phyloP scores from a whole-genome alignment of 768 basidiomycete genomes.

The Mycena filopes region DNA sequence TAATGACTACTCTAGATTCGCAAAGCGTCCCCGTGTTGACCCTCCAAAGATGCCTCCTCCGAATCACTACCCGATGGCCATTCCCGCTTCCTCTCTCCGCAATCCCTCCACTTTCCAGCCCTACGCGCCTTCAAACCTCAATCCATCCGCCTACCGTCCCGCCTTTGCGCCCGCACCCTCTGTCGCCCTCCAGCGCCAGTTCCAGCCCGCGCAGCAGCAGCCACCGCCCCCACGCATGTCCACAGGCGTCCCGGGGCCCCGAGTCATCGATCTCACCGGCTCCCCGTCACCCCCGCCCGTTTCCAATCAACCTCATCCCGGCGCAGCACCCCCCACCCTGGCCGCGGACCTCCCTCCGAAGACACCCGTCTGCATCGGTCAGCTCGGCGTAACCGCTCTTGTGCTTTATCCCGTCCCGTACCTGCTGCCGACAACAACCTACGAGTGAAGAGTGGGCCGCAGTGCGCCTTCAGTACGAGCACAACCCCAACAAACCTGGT shows the following conservation, averaged over 20 bases:
- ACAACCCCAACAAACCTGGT: slow-evolving; percentile 63
- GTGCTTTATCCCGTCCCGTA: slow-evolving; percentile 86
- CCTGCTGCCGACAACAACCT: slow-evolving; percentile 59
- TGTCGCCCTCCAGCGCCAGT: slow-evolving; percentile 20
- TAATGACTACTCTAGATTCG: slow-evolving; percentile 44
- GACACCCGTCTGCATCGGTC: slow-evolving; percentile 90
- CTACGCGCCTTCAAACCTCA: slow-evolving; percentile 37
- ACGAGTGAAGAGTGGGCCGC: slow-evolving; percentile 70
- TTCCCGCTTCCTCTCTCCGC: slow-evolving; percentile 27
- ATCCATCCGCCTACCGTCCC: slow-evolving; percentile 32
- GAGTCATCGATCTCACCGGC: slow-evolving; percentile 81
- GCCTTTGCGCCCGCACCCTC: slow-evolving; percentile 25
- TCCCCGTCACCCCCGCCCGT: slow-evolving; percentile 66
- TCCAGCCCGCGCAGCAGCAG: slow-evolving; percentile 33
- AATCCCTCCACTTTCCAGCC: slow-evolving; percentile 35
- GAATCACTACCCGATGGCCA: slow-evolving; percentile 33
- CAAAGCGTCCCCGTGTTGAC: slow-evolving; percentile 58
- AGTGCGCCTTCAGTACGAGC: slow-evolving; percentile 79
- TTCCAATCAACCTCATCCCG: slow-evolving; percentile 31
- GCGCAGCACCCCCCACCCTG: slow-evolving; percentile 43
- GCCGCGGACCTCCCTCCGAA: slow-evolving; percentile 76
- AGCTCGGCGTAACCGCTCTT: slow-evolving; percentile 83
- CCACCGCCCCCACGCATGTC: slow-evolving; percentile 35
- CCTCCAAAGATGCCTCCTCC: slow-evolving; percentile 22
- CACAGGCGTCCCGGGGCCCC: slow-evolving; percentile 48